Evolutionary conservation across 2,329 filamentous ascomycete species (phyloP), one percentile per base, ranked within the genome.

Genomic region (Venturiaceae sp.): DNA sequence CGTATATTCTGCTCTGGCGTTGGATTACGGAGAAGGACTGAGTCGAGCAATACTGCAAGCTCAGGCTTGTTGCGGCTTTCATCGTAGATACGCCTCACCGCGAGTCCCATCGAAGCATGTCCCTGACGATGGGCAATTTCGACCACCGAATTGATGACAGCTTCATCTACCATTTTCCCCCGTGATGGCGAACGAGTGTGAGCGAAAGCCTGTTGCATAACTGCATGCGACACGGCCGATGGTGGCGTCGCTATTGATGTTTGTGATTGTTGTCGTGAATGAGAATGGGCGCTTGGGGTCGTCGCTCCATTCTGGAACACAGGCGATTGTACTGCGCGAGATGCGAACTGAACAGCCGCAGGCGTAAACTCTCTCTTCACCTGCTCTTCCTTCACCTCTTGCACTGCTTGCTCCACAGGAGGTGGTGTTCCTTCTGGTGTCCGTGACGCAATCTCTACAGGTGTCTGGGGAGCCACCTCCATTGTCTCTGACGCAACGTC

Each of bases 41-140:
- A 70, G 37, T 76, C 68, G 6, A 80, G 68, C 3, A 77, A 65
- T 28, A 69, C 63, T 41, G 70, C 68, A 26, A 78, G 63, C 21
- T 62, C 62, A 16, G 64, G 57, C 53, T 78, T 68, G 16, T 60
- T 64, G 32, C 70, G 66, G 64, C 73, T 75, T 56, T 75, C 66
- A 28, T 71, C 64, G 64, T 73, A 75, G 50, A 80, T 68, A 54
- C 74, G 68, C 59, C 72, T 68, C 9, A 80, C 65, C 13, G 76
- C 76, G 21, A 64, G 62, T 28, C 71, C 72, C 44, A 75, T 67
- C 21, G 66, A 64, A 19, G 66, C 66, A 52, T 73, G 37, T 32
- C 54, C 54, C 23, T 56, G 23, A 30, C 34, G 33, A 32, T 56
- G 33, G 16, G 54, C 71, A 23, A 70, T 72, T 47, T 66, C 64